A percentile compares a stretch with the other conserved stretches of the same genome.
phyloP scores from a whole-genome alignment of 2,329 filamentous ascomycete genomes.

The Pseudogymnoascus sp. region DNA sequence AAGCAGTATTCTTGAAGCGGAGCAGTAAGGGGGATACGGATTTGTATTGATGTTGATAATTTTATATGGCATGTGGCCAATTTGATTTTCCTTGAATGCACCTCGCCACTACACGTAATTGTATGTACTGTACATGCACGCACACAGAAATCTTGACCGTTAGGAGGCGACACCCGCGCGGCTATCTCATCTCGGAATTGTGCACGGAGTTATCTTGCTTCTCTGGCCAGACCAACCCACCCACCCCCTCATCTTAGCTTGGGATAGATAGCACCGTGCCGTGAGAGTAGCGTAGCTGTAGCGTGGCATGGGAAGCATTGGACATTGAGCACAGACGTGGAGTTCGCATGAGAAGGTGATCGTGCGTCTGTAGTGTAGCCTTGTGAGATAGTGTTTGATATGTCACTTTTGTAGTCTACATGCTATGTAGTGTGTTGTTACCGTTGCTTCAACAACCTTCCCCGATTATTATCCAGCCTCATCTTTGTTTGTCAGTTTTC shows the following conservation, averaged over 20 bases:
- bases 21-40: not conserved
- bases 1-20: not conserved
- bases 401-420: not conserved
- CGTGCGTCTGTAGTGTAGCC: constrained; percentile 2
- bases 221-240: not conserved
- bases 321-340: not conserved
- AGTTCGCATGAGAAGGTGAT: not conserved
- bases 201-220: not conserved
- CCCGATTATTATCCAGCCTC: not conserved
- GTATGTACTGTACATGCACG: not conserved
- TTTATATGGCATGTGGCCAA: not conserved
- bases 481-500: not conserved
- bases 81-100: not conserved
- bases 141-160: not conserved
- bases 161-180: not conserved
- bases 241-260: not conserved
- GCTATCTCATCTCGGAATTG: not conserved
- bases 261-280: not conserved
- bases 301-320: not conserved
- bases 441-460: not conserved
- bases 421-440: not conserved
- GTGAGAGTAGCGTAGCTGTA: not conserved
- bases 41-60: not conserved
- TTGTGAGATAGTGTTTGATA: not conserved
- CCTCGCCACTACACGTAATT: not conserved